Evolutionary conservation across 192 early-diverging fungal species (phyloP).

Genomic region (Coemansia sp.): DNA sequence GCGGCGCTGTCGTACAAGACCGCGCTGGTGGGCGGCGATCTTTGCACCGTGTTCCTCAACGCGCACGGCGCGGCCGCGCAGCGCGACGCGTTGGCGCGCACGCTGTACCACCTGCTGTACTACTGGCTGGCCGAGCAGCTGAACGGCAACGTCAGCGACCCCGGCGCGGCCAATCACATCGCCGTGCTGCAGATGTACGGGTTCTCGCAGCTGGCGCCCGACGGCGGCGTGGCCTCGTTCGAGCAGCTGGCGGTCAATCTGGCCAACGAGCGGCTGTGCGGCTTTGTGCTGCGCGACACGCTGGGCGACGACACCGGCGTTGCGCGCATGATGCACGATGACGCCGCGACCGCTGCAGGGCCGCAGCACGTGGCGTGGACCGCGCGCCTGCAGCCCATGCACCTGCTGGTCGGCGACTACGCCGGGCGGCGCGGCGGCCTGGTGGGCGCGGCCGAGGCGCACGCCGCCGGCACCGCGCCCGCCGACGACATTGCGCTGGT

Average conservation of each 20-base stretch:
- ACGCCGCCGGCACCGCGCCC: constrained; percentile 46
- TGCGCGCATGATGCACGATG: constrained; percentile 30
- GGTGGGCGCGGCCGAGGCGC: constrained; percentile 24
- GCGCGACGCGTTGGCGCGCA: constrained; percentile 74
- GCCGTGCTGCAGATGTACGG: constrained; percentile 85
- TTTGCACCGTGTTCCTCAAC: constrained; percentile 89
- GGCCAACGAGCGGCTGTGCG: constrained; percentile 65
- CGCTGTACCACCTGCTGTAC: constrained; percentile 86
- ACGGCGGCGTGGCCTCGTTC: constrained; percentile 34
- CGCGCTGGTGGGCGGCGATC: constrained; percentile 73
- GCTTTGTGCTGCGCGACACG: constrained; percentile 25
- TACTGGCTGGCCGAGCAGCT: constrained; percentile 89
- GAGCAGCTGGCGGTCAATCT: constrained; percentile 68
- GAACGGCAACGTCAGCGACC: constrained; percentile 71
- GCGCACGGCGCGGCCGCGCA: constrained; percentile 69
- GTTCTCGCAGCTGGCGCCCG: constrained; percentile 35
- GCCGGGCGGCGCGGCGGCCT: constrained; percentile 16
- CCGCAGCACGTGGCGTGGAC: constrained; percentile 23
- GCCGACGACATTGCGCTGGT: constrained; percentile 58
- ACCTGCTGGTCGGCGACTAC: constrained; percentile 33
- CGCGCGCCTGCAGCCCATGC: constrained; percentile 17
- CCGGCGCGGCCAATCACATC: constrained; percentile 72
- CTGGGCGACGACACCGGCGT: constrained; percentile 36
- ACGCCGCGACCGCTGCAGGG: constrained; percentile 14
- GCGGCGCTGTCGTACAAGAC: constrained; percentile 75